phyloP scores from a whole-genome alignment of 169 alveolate species.

The Cryptosporidium ryanae region DNA sequence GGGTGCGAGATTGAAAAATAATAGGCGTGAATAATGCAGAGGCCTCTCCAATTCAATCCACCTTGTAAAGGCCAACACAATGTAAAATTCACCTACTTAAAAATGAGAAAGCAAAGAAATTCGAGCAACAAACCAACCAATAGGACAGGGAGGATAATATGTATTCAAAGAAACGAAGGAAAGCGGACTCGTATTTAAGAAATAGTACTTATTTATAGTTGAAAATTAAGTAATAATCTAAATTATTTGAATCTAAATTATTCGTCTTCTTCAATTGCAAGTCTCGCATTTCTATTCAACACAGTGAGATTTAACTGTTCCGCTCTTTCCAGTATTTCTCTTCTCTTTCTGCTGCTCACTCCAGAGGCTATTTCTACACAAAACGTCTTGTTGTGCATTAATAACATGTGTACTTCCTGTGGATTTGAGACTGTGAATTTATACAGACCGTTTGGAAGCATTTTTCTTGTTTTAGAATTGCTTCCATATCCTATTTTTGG shows the following conservation, averaged over 20 bases:
- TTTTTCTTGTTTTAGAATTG: conserved; percentile 92
- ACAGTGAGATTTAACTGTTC: conserved; percentile 92
- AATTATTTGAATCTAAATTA: conserved; percentile 33
- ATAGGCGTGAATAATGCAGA: too few species aligned
- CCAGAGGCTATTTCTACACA: conserved; percentile 94
- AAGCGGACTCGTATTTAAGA: too few species aligned
- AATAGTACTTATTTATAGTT: conserved; percentile 33
- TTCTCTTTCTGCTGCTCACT: conserved; percentile 92
- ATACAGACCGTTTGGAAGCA: conserved; percentile 93
- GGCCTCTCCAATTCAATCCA: too few species aligned
- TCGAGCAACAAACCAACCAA: too few species aligned
- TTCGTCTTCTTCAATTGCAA: conserved; percentile 77
- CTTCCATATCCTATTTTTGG: conserved; percentile 98
- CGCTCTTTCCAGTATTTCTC: conserved; percentile 93
- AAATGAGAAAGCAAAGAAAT: too few species aligned
- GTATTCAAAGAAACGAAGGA: too few species aligned
- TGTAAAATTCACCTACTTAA: too few species aligned
- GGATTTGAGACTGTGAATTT: conserved; percentile 90
- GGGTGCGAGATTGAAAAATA: too few species aligned
- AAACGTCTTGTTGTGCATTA: conserved; percentile 95
- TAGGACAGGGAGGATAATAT: too few species aligned
- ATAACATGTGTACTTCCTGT: conserved; percentile 92
- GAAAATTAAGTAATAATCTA: conserved; percentile 43
- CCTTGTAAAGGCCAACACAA: too few species aligned
- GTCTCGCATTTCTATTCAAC: conserved; percentile 88